Base-by-base conservation (phyloP, 2,329 filamentous ascomycete species). In the Diaporthe batatas region DNA sequence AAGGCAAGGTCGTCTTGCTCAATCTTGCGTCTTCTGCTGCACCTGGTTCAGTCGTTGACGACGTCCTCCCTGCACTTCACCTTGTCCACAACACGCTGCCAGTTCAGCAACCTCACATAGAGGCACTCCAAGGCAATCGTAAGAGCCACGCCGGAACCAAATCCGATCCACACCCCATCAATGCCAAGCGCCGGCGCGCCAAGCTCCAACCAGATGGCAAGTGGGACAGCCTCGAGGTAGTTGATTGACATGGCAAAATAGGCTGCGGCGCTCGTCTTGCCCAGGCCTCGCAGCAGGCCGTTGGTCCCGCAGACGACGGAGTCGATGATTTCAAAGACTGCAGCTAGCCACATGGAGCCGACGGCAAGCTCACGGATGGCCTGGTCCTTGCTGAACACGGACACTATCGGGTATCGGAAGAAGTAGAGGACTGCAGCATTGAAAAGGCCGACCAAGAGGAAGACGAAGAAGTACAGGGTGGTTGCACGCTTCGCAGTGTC, bases 251-350 rank as follows among this genome's bases (percentile, higher is more conserved):
- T 79, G 0, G 82, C 81, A 4, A 83, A 77, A 74, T 78, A 82
- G 3, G 81, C 83, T 7, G 81, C 82, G 3, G 83, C 73, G 12
- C 78, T 79, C 70, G 84, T 83, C n/a, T 79, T 78, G 0, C 82
- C 83, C 6, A 84, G 79, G 18, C 83, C 83, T 7, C 83, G 80
- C 23, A 84, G 78, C 73, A 83, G 75, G 21, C 83, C 82, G 70
- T 83, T 83, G 49, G 80, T 81, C 49, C 80, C 82, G 73, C 75
- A 77, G 64, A 80, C 81, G 71, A 82, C 76, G 25, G 81, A 74
- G 73, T 83, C 82, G 57, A 82, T 77, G 59, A 82, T 72, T 72
- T 82, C 81, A 75, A 81, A 82, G 18, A 77, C 77, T 29, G 77
- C 78, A 16, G 83, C 80, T 11, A 78, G 76, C 25, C 80, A 75